Conservation (phyloP, 768 basidiomycete genomes). For the Gymnopilus junonius region DNA sequence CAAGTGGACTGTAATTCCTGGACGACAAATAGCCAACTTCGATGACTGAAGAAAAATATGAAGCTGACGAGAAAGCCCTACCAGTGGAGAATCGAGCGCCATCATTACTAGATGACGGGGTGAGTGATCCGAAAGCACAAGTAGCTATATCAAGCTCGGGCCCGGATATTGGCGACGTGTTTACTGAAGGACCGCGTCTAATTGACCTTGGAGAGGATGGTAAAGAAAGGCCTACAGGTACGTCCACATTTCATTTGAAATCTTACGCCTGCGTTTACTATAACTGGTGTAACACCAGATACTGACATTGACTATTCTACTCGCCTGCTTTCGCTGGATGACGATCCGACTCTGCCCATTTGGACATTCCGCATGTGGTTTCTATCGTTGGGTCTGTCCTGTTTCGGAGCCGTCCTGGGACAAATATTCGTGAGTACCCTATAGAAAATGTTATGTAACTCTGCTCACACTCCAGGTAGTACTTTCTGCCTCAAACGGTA, state of each 20-base stretch:
- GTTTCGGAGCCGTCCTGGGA: slow-evolving; percentile 55
- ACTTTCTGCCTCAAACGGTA: slow-evolving; percentile 53
- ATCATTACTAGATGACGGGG: neutral
- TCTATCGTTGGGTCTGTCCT: slow-evolving; percentile 55
- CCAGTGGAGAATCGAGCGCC: neutral
- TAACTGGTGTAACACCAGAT: slow-evolving; percentile 26
- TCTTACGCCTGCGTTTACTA: neutral
- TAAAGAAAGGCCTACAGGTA: slow-evolving; percentile 43
- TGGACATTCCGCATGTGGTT: slow-evolving; percentile 63
- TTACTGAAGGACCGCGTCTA: slow-evolving; percentile 28
- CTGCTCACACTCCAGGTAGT: slow-evolving; percentile 30
- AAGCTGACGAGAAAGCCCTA: slow-evolving; percentile 1
- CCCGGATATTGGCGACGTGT: slow-evolving; percentile 11
- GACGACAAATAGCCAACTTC: neutral
- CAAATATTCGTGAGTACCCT: slow-evolving; percentile 47
- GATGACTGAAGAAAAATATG: slow-evolving; percentile 3
- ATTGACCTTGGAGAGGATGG: slow-evolving; percentile 42
- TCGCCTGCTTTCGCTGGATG: slow-evolving; percentile 54
- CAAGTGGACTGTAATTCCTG: neutral
- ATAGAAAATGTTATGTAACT: neutral
- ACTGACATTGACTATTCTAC: slow-evolving; percentile 49
- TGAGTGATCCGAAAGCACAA: neutral
- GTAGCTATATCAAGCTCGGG: neutral
- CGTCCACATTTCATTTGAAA: neutral
- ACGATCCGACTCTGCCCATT: slow-evolving; percentile 50